Conservation (phyloP, 75 land plant genomes). For the Isoetes taiwanensis region DNA sequence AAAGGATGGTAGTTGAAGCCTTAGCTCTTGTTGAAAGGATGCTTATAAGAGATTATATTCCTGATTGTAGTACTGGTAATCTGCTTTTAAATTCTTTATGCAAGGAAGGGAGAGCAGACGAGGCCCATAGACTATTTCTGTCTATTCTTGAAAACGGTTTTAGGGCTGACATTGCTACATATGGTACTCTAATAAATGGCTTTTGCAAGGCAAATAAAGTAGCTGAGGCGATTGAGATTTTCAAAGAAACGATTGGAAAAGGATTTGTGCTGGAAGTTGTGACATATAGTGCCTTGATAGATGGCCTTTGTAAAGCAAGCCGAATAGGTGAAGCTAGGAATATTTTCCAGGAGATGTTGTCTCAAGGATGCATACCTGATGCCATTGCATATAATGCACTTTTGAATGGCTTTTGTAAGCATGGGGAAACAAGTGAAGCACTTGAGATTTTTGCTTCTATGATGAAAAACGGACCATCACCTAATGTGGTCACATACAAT, state of each 20-base stretch:
- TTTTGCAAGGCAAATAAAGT: conserved; percentile 41
- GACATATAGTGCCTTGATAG: conserved; percentile 44
- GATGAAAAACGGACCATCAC: conserved; percentile 37
- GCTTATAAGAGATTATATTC: conserved; percentile 25
- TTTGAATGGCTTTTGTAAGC: conserved; percentile 62
- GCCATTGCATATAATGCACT: conserved; percentile 48
- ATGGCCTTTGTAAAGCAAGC: conserved; percentile 45
- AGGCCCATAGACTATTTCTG: conserved; percentile 29
- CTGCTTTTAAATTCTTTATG: conserved; percentile 28
- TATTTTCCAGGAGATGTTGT: conserved; percentile 42
- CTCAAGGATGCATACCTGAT: conserved; percentile 40
- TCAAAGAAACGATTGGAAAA: conserved; percentile 22
- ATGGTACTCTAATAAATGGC: conserved; percentile 34
- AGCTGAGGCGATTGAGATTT: too few species aligned
- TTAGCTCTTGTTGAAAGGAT: conserved; percentile 31
- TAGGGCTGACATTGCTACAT: conserved; percentile 14
- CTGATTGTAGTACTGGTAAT: conserved; percentile 23
- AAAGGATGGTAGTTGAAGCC: conserved; percentile 19
- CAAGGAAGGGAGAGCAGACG: conserved; percentile 42
- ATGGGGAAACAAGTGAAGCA: conserved; percentile 28
- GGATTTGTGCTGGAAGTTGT: conserved; percentile 34
- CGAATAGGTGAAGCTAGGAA: conserved; percentile 41
- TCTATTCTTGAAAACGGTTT: conserved; percentile 3
- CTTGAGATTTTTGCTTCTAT: conserved; percentile 34
- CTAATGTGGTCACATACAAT: conserved; percentile 53